These are phyloP conservation scores for Apiospora phragmitis DNA, from an alignment of 2,329 filamentous ascomycete species.

Conservation along the genomic window DNA sequence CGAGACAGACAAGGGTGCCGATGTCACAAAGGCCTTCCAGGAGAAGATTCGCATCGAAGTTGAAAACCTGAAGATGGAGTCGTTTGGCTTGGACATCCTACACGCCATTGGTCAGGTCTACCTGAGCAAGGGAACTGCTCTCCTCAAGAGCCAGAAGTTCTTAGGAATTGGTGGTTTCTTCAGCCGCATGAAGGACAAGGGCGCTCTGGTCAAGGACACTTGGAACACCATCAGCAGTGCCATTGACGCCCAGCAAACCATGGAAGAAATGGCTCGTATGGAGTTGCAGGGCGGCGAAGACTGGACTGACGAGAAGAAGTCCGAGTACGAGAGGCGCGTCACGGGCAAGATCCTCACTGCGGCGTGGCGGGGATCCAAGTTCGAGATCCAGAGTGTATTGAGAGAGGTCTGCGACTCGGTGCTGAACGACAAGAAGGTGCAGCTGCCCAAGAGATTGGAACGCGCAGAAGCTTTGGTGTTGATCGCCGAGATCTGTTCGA, in stretches of 20 bases:
- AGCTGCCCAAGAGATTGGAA: slow-evolving; percentile 82
- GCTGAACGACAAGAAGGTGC: slow-evolving; percentile 76
- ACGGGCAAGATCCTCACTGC: slow-evolving; percentile 98
- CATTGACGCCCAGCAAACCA: slow-evolving; percentile 95
- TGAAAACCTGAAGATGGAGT: slow-evolving; percentile 99
- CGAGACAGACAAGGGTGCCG: slow-evolving; percentile 85
- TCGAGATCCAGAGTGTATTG: slow-evolving; percentile 95
- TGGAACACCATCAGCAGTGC: slow-evolving; percentile 97
- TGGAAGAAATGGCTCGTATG: slow-evolving; percentile 97
- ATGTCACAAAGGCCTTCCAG: slow-evolving; percentile 87
- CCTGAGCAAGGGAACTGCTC: slow-evolving; percentile 78
- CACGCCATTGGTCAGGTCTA: slow-evolving; percentile 95
- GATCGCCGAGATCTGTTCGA: slow-evolving; percentile 84
- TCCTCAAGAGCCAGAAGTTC: slow-evolving; percentile 95
- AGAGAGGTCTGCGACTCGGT: slow-evolving; percentile 92
- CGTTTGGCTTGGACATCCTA: slow-evolving; percentile 92
- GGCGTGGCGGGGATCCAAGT: slow-evolving; percentile 94
- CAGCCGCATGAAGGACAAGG: slow-evolving; percentile 91
- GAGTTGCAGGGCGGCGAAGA: slow-evolving; percentile 94
- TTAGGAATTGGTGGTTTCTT: slow-evolving; percentile 96
- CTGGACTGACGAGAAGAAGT: slow-evolving; percentile 97
- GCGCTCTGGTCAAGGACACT: slow-evolving; percentile 93
- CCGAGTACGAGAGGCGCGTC: slow-evolving; percentile 91
- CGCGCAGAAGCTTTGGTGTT: slow-evolving; percentile 87
- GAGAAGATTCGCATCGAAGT: slow-evolving; percentile 94